Percentiles rank a stretch among this genome's conserved stretches.
These are phyloP conservation scores for Neocatenulostroma microsporum DNA, from an alignment of 2,329 filamentous ascomycete species.

Conservation along the genomic window DNA sequence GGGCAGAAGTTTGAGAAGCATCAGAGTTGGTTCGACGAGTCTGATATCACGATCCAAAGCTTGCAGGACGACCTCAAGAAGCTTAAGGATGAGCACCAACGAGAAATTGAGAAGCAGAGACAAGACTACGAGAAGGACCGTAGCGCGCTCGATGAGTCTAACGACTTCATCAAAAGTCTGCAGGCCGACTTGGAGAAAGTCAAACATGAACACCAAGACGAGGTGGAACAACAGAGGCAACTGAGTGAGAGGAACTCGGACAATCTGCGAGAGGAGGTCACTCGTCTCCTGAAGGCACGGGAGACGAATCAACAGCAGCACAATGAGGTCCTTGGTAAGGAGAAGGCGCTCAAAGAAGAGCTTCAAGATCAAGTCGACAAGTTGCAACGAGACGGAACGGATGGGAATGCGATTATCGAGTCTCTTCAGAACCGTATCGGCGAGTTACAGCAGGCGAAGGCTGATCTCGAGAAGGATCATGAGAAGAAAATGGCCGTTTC, in stretches of 20 bases:
- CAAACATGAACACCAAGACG: constrained; percentile 7
- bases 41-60: constrained; percentile 6
- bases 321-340: constrained; percentile 6
- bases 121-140: constrained; percentile 5
- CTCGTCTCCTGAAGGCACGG: no score
- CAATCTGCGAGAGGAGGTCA: constrained; percentile 11
- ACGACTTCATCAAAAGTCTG: constrained; percentile 5
- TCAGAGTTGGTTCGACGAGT: constrained; percentile 4
- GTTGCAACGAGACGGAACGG: constrained; percentile 17
- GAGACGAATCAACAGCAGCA: constrained; percentile 6
- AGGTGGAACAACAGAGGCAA: constrained; percentile 7
- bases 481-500: no score
- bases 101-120: constrained; percentile 7
- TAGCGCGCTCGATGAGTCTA: constrained; percentile 6
- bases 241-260: no score
- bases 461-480: constrained; percentile 5
- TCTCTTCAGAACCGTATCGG: constrained; percentile 15
- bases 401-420: constrained; percentile 14
- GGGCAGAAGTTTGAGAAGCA: constrained; percentile 3
- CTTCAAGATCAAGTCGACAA: constrained; percentile 17
- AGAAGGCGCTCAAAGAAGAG: constrained; percentile 2
- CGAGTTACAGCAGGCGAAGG: constrained; percentile 16
- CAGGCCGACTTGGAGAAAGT: constrained; percentile 5
- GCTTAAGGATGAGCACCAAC: constrained; percentile 8
- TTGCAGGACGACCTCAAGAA: constrained; percentile 10